Evolutionary conservation across 306 rosid species (phyloP), one percentile per base, ranked within the genome.

Genomic region (Sechiopsis laciniata): DNA sequence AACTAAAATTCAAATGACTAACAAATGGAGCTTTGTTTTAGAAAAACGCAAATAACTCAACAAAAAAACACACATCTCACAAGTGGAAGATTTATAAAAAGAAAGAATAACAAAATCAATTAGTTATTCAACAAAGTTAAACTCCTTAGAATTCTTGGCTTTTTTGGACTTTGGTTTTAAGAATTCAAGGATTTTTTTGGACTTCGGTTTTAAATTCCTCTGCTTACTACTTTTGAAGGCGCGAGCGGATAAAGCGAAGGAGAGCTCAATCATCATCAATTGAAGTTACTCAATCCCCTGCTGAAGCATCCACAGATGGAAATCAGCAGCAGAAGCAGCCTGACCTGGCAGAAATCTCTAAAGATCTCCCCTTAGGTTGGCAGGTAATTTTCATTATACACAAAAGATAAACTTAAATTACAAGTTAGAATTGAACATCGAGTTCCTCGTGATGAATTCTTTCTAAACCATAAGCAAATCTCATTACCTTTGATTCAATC

Each of bases 191-290:
- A 12, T 32, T 0, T 21, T 37, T 10, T 37, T 72, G 14, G 62
- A 54, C 35, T 26, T 37, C 0, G 12, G 37, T 40, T 40, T 35
- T 32, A 7, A 78, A 71, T 64, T 77, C 48, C 14, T 77, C 48
- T 5, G 45, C 11, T 20, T 21, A 10, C 12, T 51, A 46, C 60
- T 63, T 54, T 37, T 66, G 51, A 60, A 91, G 99, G 97, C 88
- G 97, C 75, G 97, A 89, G 82, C 85, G 84, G 63, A 90, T 95
- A 74, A 91, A 86, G 81, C 91, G 96, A 52, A 87, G 91, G 82
- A 95, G 91, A 78, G 88, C 92, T 80, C 80, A 77, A 81, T 76
- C 75, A 77, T 88, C 90, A 77, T 88, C 90, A 67, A 81, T 74
- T 0, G 85, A 84, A 77, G 78, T 85, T 70, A 76, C 22, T 73